Evolutionary conservation across 495 filamentous ascomycete species (phyloP).

Genomic region (Stereocaulon alpinum): DNA sequence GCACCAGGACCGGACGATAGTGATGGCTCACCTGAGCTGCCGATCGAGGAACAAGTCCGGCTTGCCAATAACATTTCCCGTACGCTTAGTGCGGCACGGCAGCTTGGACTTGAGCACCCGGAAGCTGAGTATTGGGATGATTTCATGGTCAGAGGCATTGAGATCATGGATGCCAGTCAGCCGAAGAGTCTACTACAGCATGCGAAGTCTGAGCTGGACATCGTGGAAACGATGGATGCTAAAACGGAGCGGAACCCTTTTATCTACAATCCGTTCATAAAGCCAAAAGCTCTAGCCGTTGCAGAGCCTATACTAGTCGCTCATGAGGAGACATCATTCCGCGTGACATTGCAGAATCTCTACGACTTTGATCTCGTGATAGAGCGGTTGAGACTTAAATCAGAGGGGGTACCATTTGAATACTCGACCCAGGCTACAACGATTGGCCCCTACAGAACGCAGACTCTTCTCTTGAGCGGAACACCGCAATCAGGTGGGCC

Average conservation of each 20-base stretch:
- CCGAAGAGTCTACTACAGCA: conserved; percentile 58
- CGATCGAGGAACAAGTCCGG: conserved; percentile 73
- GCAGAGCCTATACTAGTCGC: conserved; percentile 62
- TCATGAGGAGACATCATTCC: conserved; percentile 64
- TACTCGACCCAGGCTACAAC: conserved; percentile 52
- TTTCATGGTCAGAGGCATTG: conserved; percentile 77
- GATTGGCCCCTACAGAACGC: conserved; percentile 69
- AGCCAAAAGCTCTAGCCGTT: conserved; percentile 34
- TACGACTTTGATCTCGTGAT: conserved; percentile 88
- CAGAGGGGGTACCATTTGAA: conserved; percentile 59
- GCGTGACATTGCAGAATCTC: conserved; percentile 79
- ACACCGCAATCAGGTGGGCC: conserved; percentile 54
- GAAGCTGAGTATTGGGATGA: conserved; percentile 93
- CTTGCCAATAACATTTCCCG: conserved; percentile 73
- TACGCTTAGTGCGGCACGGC: conserved; percentile 63
- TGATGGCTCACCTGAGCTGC: conserved; percentile 52
- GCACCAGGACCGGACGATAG: conserved; percentile 54
- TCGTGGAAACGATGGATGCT: conserved; percentile 40
- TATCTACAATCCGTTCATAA: conserved; percentile 82
- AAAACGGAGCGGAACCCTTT: conserved; percentile 67
- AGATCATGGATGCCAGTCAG: conserved; percentile 45
- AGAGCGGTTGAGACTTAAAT: conserved; percentile 66
- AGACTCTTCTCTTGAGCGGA: conserved; percentile 62
- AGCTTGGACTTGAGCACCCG: conserved; percentile 56
- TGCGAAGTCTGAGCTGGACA: conserved; percentile 58